Evolutionary conservation across 1,139 yeast species (phyloP).

Genomic region (Diutina catenulata): DNA sequence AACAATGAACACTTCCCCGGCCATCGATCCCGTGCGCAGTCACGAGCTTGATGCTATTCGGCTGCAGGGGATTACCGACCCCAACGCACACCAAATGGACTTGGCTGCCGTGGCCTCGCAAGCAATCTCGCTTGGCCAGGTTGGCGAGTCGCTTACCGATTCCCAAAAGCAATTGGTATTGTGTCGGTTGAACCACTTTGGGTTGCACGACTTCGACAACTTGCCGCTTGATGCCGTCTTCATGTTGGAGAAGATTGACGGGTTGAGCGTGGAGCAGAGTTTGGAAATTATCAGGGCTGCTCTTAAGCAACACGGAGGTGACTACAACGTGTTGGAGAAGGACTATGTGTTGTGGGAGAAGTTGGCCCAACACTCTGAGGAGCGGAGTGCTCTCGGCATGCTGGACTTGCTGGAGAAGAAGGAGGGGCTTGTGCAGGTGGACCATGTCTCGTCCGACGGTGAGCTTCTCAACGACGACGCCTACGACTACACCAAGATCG

Average conservation of each 20-base stretch:
- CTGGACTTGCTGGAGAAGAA: neutral
- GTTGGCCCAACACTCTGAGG: neutral
- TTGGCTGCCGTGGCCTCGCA: neutral
- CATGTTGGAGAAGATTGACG: slow-evolving; percentile 1
- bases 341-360: neutral
- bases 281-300: neutral
- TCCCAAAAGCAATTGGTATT: slow-evolving; percentile 1
- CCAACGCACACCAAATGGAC: neutral
- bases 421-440: neutral
- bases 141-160: neutral
- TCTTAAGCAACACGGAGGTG: neutral
- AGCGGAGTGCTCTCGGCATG: neutral
- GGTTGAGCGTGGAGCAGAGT: neutral
- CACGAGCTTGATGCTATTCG: neutral
- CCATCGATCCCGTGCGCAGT: too few relatives aligned
- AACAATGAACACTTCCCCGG: too few relatives aligned
- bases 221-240: slow-evolving; percentile 2
- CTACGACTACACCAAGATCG: neutral
- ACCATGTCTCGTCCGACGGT: neutral
- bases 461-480: neutral
- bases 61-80: neutral
- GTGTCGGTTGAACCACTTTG: slow-evolving; percentile 6
- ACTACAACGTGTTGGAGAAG: neutral
- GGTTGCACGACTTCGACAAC: slow-evolving; percentile 8
- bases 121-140: neutral